These are phyloP conservation scores for Pisolithus marmoratus DNA, from an alignment of 768 basidiomycete genomes.

Conservation along the genomic window DNA sequence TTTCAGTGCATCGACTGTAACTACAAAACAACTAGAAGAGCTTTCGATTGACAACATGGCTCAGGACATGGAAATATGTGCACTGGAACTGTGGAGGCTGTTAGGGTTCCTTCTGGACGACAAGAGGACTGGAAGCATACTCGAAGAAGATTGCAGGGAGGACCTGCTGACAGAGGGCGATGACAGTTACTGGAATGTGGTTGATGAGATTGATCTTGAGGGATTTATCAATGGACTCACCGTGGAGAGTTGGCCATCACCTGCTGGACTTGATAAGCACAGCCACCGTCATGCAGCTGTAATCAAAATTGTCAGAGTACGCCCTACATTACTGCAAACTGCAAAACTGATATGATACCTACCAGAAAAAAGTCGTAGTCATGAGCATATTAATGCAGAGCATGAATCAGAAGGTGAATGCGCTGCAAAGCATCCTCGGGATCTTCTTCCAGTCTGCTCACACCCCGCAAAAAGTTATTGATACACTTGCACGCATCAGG, in stretches of 20 bases:
- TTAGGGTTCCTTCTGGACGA: too few relatives aligned
- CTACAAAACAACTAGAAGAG: too few relatives aligned
- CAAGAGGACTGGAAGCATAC: too few relatives aligned
- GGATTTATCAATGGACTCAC: constrained; percentile 1
- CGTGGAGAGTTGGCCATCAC: neutral
- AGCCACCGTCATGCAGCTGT: neutral
- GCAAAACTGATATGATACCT: neutral
- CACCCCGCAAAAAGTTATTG: constrained; percentile 23
- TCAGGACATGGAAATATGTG: too few relatives aligned
- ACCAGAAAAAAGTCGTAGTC: constrained; percentile 9
- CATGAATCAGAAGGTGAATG: constrained; percentile 27
- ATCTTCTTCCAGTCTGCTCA: constrained; percentile 20
- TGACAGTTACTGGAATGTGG: constrained; percentile 1
- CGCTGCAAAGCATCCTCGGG: constrained; percentile 9
- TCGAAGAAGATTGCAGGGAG: too few relatives aligned
- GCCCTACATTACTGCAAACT: too few relatives aligned
- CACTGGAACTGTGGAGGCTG: too few relatives aligned
- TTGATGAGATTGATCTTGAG: constrained; percentile 5
- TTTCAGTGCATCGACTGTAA: too few relatives aligned
- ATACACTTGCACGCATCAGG: constrained; percentile 26
- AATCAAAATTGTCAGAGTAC: neutral
- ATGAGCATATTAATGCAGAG: constrained; percentile 15
- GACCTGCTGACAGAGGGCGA: neutral
- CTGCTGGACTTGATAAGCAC: neutral
- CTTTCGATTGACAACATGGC: too few relatives aligned